Evolutionary conservation across 257 asterid species (phyloP), one percentile per base, ranked within the genome.

Genomic region (Avicennia marina): DNA sequence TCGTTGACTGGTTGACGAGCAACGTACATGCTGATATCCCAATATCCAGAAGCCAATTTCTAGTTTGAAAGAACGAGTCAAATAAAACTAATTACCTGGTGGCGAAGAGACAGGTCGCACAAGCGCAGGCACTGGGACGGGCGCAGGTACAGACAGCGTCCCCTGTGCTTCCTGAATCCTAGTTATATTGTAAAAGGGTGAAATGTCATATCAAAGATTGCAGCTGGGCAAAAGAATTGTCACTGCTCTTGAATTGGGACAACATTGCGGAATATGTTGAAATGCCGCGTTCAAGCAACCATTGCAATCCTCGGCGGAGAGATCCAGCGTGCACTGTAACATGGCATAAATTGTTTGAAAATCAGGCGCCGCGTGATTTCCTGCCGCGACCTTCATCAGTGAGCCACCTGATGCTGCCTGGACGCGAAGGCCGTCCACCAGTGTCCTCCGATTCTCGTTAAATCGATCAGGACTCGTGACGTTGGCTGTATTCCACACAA

Each of bases 251-350:
- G n/a, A n/a, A n/a, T n/a, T 25, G 0, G 48, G 26, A 46, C 68
- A 68, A 57, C 71, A 66, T 6, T 0, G 0, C 4, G 56, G 40
- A 17, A 74, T 16, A 21, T 19, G 34, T 1, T 7, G 13, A 2
- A n/a, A 27, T 6, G 67, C 70, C 3, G 7, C 11, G 7, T 54
- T 10, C 8, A 74, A 61, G 52, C 80, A 74, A 7, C 40, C 41
- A 1, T n/a, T 20, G 56, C 80, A 74, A 15, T 74, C 71, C 1
- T 45, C 31, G 0, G 51, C 2, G n/a, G 71, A 50, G 53, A 74
- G 57, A 58, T 74, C 73, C 39, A 73, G 80, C 26, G 65, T 45
- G 26, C 80, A 74, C 58, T 74, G 76, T 2, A 56, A 43, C 67
- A 74, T 9, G 2, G 60, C 73, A 11, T 19, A 74, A 5, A 74